phyloP scores from a whole-genome alignment of 495 filamentous ascomycete genomes.

The Bacidia rubella region DNA sequence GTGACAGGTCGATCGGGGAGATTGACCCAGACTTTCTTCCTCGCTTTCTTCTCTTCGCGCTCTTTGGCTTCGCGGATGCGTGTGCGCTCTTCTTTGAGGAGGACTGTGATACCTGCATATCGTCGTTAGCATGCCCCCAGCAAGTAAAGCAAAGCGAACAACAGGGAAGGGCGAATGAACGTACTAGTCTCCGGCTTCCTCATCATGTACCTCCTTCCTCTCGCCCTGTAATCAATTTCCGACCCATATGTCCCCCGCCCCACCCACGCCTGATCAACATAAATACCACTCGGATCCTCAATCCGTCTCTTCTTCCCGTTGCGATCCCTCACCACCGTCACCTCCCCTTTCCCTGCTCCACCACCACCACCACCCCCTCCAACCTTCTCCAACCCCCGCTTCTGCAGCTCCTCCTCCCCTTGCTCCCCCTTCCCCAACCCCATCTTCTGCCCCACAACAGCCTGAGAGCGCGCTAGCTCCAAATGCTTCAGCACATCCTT shows the following conservation, averaged over 20 bases:
- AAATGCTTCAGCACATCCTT: slow-evolving; percentile 65
- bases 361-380: slow-evolving; percentile 36
- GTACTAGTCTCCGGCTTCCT: slow-evolving; percentile 57
- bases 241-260: slow-evolving; percentile 51
- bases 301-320: slow-evolving; percentile 49
- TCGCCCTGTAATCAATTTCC: slow-evolving; percentile 49
- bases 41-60: slow-evolving; percentile 50
- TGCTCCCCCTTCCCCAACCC: slow-evolving; percentile 47
- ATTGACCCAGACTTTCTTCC: slow-evolving; percentile 67
- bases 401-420: slow-evolving; percentile 27
- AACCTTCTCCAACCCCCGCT: slow-evolving; percentile 25
- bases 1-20: slow-evolving; percentile 66
- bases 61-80: slow-evolving; percentile 66
- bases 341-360: slow-evolving; percentile 27
- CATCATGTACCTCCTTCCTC: slow-evolving; percentile 49
- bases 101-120: slow-evolving; percentile 52
- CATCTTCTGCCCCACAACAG: slow-evolving; percentile 71
- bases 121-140: neutral
- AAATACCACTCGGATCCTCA: slow-evolving; percentile 58
- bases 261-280: slow-evolving; percentile 86
- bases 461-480: slow-evolving; percentile 59
- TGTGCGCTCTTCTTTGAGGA: slow-evolving; percentile 89
- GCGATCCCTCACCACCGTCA: slow-evolving; percentile 27
- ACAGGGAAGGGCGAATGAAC: slow-evolving; percentile 19
- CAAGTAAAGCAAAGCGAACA: neutral